Base-by-base conservation (phyloP, 208 protist genomes). In the Acanthamoeba sp. region DNA sequence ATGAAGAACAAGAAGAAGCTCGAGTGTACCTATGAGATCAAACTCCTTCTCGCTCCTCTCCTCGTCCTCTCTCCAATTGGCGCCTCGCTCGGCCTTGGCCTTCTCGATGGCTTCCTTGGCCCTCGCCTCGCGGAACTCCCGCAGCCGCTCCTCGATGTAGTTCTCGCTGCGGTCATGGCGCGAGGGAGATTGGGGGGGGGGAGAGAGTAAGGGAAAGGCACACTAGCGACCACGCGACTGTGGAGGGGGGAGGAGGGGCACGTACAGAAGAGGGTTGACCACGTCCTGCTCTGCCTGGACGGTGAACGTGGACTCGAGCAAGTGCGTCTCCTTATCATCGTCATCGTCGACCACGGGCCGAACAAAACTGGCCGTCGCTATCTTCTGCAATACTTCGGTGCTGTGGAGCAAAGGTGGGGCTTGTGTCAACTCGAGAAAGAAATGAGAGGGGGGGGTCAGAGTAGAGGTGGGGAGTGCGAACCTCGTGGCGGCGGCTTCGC, bases 281-380 rank as follows among this genome's bases (percentile, higher is more conserved):
- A 57, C 78, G 7, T 55, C 42, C 27, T 48, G 42, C n/a, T 87
- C 78, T 5, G 38, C 48, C 32, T 87, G 78, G 6, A 87, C 78
- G 20, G 78, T 87, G 48, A 87, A 87, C 10, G 78, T 87, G n/a
- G 78, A 87, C 24, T 45, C 48, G 40, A 87, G 36, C 66, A 76
- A 29, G 66, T 76, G 66, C 10, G 66, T 57, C 24, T 87, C 38
- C 48, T 29, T 57, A 6, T 87, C 78, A 22, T 57, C 78, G 16
- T 87, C 78, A 14, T 57, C 78, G 22, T 55, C 9, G 20, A 12
- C 27, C 78, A 87, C 78, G 1, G 78, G 78, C 9, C 48, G 48
- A 27, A 55, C 48, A 1, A 55, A 18, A 1, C 38, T 57, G 24
- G 27, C 20, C 36, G 38, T 57, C 48, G 78, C 78, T 0, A 87